Conservation (phyloP, 106 monocot species). For the Dendrobium officinale region DNA sequence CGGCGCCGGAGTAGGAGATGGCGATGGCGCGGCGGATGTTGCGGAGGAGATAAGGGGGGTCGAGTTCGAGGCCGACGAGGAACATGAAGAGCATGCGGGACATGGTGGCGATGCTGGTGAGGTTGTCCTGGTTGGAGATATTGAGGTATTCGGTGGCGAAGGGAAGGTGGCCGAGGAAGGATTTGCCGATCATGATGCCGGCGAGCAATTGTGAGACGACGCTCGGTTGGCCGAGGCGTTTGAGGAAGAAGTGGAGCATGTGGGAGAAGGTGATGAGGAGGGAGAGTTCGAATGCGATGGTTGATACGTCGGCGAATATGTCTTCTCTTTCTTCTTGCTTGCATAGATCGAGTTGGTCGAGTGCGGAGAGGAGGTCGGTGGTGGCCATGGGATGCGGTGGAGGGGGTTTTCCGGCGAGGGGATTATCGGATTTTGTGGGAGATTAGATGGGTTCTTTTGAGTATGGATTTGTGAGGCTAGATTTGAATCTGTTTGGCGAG, state of each 20-base stretch:
- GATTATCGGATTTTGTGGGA: no score
- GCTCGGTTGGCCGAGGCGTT: conserved; percentile 23
- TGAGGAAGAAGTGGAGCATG: conserved; percentile 21
- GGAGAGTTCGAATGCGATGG: neutral
- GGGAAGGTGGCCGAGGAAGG: conserved; percentile 12
- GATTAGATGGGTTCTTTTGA: no score
- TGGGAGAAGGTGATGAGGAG: conserved; percentile 14
- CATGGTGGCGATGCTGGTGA: neutral
- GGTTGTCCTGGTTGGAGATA: neutral
- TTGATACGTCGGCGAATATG: neutral
- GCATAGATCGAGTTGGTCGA: neutral
- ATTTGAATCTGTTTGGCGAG: no score
- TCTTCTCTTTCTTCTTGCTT: neutral
- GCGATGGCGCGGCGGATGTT: conserved; percentile 5
- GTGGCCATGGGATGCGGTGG: neutral
- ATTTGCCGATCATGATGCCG: conserved; percentile 35
- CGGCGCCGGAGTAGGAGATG: neutral
- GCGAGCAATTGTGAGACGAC: conserved; percentile 29
- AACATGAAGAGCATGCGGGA: conserved; percentile 33
- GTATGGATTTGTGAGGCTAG: no score
- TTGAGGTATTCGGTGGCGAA: neutral
- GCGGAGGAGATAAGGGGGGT: conserved; percentile 14
- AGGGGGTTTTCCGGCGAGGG: neutral
- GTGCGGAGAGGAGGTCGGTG: neutral
- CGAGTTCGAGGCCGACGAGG: conserved; percentile 28